phyloP scores from a whole-genome alignment of 768 basidiomycete genomes.

The Crucibulum laeve region DNA sequence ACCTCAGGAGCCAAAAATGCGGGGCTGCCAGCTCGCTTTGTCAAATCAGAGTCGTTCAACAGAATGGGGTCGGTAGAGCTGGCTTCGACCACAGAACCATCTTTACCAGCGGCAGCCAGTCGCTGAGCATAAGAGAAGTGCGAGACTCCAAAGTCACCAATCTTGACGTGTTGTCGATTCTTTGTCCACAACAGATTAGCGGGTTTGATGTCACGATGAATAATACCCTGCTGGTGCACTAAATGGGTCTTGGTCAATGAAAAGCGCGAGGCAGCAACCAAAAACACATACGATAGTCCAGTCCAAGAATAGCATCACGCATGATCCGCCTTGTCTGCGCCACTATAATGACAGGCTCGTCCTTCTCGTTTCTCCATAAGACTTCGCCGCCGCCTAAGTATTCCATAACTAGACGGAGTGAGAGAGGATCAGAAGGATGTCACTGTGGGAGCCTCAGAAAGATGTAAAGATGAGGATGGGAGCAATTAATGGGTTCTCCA shows the following conservation, averaged over 20 bases:
- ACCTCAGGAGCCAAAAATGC: conserved; percentile 97
- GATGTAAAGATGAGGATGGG: background rate
- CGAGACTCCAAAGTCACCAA: conserved; percentile 97
- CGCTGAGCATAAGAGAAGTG: conserved; percentile 91
- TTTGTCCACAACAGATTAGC: conserved; percentile 91
- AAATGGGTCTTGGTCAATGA: conserved; percentile 10
- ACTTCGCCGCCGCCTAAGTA: conserved; percentile 95
- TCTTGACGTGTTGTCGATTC: conserved; percentile 88
- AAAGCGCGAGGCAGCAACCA: conserved; percentile 6
- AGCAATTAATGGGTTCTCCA: conserved; percentile 4
- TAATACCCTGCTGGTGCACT: conserved; percentile 98
- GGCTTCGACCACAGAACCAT: conserved; percentile 25
- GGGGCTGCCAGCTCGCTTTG: conserved; percentile 91
- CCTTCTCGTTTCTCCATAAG: conserved; percentile 69
- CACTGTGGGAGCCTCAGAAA: conserved; percentile 4
- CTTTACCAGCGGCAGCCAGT: conserved; percentile 58
- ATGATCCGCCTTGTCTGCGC: conserved; percentile 84
- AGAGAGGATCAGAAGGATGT: conserved; percentile 6
- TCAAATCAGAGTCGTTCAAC: conserved; percentile 81
- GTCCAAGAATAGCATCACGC: conserved; percentile 88
- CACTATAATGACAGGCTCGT: conserved; percentile 74
- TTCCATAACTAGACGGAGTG: conserved; percentile 72
- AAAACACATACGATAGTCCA: conserved; percentile 82
- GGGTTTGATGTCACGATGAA: conserved; percentile 99
- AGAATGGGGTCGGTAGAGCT: conserved; percentile 59